Percentiles rank a stretch among this genome's conserved stretches.
Conservation (phyloP, 2,329 filamentous ascomycete genomes). For the Ascochyta viciae-villosae region DNA sequence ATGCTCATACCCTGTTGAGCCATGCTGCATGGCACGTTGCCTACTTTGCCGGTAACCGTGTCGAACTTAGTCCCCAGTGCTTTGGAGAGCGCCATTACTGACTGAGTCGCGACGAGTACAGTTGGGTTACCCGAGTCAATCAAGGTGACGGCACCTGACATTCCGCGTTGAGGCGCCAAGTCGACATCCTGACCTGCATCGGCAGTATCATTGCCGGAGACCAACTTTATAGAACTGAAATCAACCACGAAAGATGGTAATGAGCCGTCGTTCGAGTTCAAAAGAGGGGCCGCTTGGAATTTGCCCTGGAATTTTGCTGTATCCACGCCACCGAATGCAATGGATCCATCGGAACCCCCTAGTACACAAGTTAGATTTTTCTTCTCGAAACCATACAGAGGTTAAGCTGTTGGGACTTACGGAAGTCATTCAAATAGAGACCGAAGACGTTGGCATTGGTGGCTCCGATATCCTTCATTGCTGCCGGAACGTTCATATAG, state of each 20-base stretch:
- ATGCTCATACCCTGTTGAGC: background rate
- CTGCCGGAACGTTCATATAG: background rate
- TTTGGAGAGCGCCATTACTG: too few relatives aligned
- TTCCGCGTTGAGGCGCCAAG: too few relatives aligned
- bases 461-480: background rate
- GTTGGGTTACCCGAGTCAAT: too few relatives aligned
- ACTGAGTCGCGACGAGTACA: too few relatives aligned
- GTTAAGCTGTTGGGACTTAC: background rate
- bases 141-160: too few relatives aligned
- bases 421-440: slow-evolving; percentile 1
- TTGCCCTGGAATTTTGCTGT: background rate
- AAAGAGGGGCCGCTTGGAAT: background rate
- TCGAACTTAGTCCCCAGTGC: too few relatives aligned
- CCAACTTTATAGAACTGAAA: background rate
- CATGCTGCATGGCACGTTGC: background rate
- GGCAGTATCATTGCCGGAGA: background rate
- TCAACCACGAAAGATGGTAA: background rate
- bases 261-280: background rate
- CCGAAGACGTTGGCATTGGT: slow-evolving; percentile 1
- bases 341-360: background rate
- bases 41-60: too few relatives aligned
- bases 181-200: background rate
- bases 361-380: background rate
- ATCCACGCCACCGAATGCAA: slow-evolving; percentile 2
- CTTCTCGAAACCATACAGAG: background rate